Evolutionary conservation across 2,329 filamentous ascomycete genomes (phyloP).

Genomic region (Fusarium nurragi): DNA sequence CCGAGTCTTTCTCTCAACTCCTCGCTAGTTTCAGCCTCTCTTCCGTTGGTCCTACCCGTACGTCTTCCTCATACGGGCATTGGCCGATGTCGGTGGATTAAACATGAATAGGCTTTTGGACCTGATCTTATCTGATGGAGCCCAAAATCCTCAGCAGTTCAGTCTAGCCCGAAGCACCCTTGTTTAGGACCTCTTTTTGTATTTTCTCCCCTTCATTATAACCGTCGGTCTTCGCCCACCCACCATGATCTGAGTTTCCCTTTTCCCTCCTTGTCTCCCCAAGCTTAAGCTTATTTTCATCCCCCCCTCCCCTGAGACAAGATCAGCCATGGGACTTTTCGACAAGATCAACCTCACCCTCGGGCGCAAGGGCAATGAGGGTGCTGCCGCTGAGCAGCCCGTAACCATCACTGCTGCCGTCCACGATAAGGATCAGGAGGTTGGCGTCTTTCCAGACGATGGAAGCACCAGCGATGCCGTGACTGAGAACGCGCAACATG

Average conservation of each 20-base stretch:
- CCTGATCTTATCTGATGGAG: slow-evolving; percentile 42
- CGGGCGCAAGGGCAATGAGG: slow-evolving; percentile 27
- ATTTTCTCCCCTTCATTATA: slow-evolving; percentile 15
- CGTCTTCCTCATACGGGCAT: neutral
- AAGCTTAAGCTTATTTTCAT: slow-evolving; percentile 14
- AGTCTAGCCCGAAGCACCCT: slow-evolving; percentile 16
- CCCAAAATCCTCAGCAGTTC: slow-evolving; percentile 3
- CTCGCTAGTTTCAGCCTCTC: neutral
- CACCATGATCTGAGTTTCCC: neutral
- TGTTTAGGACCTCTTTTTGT: slow-evolving; percentile 7
- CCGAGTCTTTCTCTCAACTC: slow-evolving; percentile 6
- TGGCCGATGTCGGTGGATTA: slow-evolving; percentile 32
- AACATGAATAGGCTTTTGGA: slow-evolving; percentile 1
- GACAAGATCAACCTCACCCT: slow-evolving; percentile 28
- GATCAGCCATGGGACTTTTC: slow-evolving; percentile 31
- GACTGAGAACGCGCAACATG: slow-evolving; percentile 46
- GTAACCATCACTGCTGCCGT: slow-evolving; percentile 18
- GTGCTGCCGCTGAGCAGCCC: slow-evolving; percentile 10
- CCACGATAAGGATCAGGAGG: slow-evolving; percentile 33
- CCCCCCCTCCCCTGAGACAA: slow-evolving; percentile 2
- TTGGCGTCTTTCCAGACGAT: slow-evolving; percentile 14
- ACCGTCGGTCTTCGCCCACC: neutral
- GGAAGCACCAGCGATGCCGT: slow-evolving; percentile 24
- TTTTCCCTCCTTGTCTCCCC: slow-evolving; percentile 12
- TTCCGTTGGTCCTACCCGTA: neutral